phyloP scores from a whole-genome alignment of 1,284 basidiomycete species.

The Ustilago tritici region DNA sequence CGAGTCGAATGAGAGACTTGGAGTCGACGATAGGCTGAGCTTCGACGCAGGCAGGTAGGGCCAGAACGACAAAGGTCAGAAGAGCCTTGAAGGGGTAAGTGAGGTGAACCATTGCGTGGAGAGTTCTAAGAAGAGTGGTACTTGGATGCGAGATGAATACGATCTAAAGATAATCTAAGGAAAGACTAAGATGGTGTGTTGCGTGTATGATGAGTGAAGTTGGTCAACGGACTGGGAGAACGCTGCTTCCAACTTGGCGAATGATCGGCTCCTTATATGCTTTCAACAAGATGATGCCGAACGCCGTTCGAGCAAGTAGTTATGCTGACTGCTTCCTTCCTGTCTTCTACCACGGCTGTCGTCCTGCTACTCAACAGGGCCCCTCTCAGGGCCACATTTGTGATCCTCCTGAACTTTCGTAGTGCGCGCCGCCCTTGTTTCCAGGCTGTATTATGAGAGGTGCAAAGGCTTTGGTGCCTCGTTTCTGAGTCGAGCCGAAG shows the following conservation, averaged over 20 bases:
- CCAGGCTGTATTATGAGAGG: too few species aligned
- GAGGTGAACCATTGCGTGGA: constrained; percentile 20
- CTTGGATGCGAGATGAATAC: background rate
- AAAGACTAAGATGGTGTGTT: constrained; percentile 1
- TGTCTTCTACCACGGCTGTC: too few species aligned
- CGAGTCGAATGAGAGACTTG: background rate
- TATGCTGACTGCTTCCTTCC: too few species aligned
- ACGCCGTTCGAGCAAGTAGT: too few species aligned
- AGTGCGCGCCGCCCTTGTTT: too few species aligned
- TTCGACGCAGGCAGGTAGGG: constrained; percentile 21
- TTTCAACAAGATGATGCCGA: background rate
- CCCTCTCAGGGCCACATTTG: too few species aligned
- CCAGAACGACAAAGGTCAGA: constrained; percentile 17
- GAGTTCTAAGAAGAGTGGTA: background rate
- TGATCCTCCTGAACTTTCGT: too few species aligned
- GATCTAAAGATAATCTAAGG: constrained; percentile 1
- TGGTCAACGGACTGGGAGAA: background rate
- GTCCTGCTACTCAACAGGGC: too few species aligned
- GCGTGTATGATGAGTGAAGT: background rate
- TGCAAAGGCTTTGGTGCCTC: background rate
- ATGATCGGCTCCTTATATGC: constrained; percentile 1
- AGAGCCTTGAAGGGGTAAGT: constrained; percentile 20
- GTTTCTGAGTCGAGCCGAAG: background rate
- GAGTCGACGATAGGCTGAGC: constrained; percentile 20
- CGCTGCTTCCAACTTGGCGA: background rate